phyloP scores from a whole-genome alignment of 495 filamentous ascomycete species.

The Cryomyces minteri region DNA sequence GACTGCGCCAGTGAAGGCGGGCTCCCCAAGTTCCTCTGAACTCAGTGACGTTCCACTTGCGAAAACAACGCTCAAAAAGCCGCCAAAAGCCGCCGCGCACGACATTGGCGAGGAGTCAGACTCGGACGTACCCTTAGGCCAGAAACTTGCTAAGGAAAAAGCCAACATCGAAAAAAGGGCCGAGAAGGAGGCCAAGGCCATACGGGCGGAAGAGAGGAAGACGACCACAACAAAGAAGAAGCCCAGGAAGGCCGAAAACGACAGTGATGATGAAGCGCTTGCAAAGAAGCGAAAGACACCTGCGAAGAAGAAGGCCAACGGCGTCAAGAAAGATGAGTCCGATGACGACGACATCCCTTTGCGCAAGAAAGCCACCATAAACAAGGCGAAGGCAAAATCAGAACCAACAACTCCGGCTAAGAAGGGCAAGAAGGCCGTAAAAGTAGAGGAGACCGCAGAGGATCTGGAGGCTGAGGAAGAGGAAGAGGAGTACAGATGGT shows the following conservation, averaged over 20 bases:
- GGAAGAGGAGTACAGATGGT: constrained; percentile 84
- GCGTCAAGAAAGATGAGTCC: constrained; percentile 55
- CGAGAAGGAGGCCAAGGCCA: constrained; percentile 49
- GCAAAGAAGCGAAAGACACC: constrained; percentile 30
- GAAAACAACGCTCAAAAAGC: constrained; percentile 35
- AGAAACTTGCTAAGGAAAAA: constrained; percentile 68
- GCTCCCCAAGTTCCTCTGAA: constrained; percentile 29
- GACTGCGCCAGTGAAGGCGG: constrained; percentile 23
- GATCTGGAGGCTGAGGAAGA: constrained; percentile 56
- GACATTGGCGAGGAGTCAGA: constrained; percentile 44
- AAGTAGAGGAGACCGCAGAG: constrained; percentile 54
- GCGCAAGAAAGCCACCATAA: constrained; percentile 31
- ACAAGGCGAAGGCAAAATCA: constrained; percentile 20
- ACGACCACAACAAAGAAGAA: constrained; percentile 13
- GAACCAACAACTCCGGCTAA: constrained; percentile 25
- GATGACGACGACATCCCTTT: constrained; percentile 48
- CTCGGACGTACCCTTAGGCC: constrained; percentile 54
- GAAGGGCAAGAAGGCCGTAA: constrained; percentile 33
- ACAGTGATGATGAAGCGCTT: constrained; percentile 25
- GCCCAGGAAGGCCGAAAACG: constrained; percentile 11
- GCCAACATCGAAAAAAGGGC: constrained; percentile 60
- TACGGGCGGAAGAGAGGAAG: constrained; percentile 37
- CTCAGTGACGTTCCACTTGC: constrained; percentile 55
- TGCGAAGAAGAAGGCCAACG: constrained; percentile 35
- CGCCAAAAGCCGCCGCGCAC: constrained; percentile 41